Conservation (phyloP, 352 stramenopile genomes). For the Globisporangium abappressorium region DNA sequence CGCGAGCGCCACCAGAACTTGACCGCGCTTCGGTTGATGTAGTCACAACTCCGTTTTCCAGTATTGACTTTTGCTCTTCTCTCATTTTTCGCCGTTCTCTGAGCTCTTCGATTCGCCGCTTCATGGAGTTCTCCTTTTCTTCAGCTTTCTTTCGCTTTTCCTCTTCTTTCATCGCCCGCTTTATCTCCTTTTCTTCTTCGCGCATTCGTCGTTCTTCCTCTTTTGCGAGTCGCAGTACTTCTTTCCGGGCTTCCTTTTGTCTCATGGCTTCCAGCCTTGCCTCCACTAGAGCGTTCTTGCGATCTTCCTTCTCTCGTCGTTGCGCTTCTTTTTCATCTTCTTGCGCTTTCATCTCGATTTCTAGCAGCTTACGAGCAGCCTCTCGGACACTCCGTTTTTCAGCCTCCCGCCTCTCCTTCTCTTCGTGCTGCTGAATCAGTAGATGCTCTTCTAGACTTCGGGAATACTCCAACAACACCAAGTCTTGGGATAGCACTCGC, state of each 20-base stretch:
- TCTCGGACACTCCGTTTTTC: slow-evolving; percentile 72
- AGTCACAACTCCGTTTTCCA: slow-evolving; percentile 73
- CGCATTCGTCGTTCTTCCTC: slow-evolving; percentile 67
- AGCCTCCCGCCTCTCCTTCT: slow-evolving; percentile 58
- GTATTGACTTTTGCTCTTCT: slow-evolving; percentile 66
- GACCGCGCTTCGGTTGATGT: slow-evolving; percentile 28
- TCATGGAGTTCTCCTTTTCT: slow-evolving; percentile 72
- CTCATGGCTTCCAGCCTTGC: slow-evolving; percentile 56
- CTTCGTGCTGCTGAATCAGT: slow-evolving; percentile 28
- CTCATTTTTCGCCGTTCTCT: slow-evolving; percentile 58
- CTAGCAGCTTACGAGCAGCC: slow-evolving; percentile 59
- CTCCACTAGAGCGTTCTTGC: slow-evolving; percentile 67
- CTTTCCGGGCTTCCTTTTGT: slow-evolving; percentile 68
- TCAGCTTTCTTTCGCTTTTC: slow-evolving; percentile 68
- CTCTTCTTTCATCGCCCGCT: slow-evolving; percentile 63
- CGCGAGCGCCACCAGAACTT: slow-evolving; percentile 14
- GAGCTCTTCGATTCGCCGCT: slow-evolving; percentile 69
- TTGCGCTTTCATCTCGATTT: slow-evolving; percentile 78
- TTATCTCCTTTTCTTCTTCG: slow-evolving; percentile 71
- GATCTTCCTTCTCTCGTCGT: slow-evolving; percentile 59
- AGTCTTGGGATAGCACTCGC: slow-evolving; percentile 38
- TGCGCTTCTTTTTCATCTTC: slow-evolving; percentile 74
- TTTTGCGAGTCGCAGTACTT: slow-evolving; percentile 50
- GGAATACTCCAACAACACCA: slow-evolving; percentile 36
- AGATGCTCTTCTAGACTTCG: slow-evolving; percentile 43